phyloP scores from a whole-genome alignment of 768 basidiomycete genomes.

The Tricholoma furcatifolium region DNA sequence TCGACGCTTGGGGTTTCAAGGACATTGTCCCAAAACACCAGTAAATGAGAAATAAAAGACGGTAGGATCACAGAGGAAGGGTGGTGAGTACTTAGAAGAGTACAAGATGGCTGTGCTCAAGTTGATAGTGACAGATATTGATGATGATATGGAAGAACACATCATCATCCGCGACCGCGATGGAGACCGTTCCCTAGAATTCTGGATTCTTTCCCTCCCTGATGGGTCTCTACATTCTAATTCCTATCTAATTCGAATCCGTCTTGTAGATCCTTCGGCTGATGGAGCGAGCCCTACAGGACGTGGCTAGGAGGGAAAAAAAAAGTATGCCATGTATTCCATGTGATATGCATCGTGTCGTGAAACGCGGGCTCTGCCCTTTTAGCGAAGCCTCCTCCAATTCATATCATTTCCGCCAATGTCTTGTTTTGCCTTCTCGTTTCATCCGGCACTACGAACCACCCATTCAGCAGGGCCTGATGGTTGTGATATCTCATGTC shows the following conservation, averaged over 20 bases:
- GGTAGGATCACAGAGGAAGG: slow-evolving; percentile 1
- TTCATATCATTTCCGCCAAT: too few species aligned
- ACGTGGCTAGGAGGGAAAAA: neutral
- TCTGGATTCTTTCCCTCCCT: neutral
- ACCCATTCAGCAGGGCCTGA: too few species aligned
- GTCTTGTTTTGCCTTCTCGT: too few species aligned
- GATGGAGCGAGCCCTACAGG: neutral
- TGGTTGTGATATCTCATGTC: too few species aligned
- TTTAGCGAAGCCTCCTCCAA: too few species aligned
- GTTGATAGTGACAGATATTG: slow-evolving; percentile 15
- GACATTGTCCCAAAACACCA: slow-evolving; percentile 40
- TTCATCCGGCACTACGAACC: too few species aligned
- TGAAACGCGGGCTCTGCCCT: too few species aligned
- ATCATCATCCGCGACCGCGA: neutral
- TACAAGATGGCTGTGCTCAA: slow-evolving; percentile 15
- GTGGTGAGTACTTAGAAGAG: neutral
- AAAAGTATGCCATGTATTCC: neutral
- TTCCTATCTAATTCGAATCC: neutral
- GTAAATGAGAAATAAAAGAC: neutral
- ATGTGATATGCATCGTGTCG: too few species aligned
- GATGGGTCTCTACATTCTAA: neutral
- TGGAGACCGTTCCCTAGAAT: neutral
- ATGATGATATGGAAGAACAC: slow-evolving; percentile 7
- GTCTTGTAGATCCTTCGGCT: neutral
- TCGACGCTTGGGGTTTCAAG: slow-evolving; percentile 66